Evolutionary conservation across 2,329 filamentous ascomycete species (phyloP).

Genomic region (Ceratocystis colombiana): DNA sequence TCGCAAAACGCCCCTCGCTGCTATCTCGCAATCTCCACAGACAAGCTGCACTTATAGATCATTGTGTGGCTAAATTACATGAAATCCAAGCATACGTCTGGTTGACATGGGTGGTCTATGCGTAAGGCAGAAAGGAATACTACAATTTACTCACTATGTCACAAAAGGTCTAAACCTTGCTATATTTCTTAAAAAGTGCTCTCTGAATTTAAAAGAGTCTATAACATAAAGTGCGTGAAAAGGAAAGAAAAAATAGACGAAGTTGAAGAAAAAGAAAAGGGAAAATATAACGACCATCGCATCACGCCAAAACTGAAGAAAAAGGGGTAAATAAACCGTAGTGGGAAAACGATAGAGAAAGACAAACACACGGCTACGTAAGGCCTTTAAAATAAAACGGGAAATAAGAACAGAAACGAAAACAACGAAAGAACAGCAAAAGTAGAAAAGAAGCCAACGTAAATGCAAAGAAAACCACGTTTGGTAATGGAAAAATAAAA

Average conservation of each 20-base stretch:
- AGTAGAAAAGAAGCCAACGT: constrained; percentile 24
- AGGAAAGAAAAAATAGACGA: constrained; percentile 7
- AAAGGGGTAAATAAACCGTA: constrained; percentile 17
- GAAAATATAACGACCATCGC: constrained; percentile 14
- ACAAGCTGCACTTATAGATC: background rate
- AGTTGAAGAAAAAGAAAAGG: constrained; percentile 13
- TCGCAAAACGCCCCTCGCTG: background rate
- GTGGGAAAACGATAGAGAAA: constrained; percentile 16
- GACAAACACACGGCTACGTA: constrained; percentile 19
- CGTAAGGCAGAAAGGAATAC: too few species aligned
- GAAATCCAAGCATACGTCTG: too few species aligned
- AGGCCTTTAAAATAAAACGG: constrained; percentile 17
- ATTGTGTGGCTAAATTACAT: too few species aligned
- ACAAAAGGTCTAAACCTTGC: too few species aligned
- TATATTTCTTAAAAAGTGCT: constrained; percentile 11
- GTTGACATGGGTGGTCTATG: too few species aligned
- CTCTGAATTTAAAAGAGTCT: constrained; percentile 21
- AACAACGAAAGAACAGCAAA: constrained; percentile 25
- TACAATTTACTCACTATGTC: too few species aligned
- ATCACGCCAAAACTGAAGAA: constrained; percentile 21
- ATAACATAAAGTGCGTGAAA: constrained; percentile 22
- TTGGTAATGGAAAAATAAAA: constrained; percentile 14
- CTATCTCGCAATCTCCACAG: background rate
- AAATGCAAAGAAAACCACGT: constrained; percentile 23
- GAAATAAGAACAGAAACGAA: constrained; percentile 15